Evolutionary conservation across 257 asterid genomes (phyloP).

Genomic region (Perilla frutescens): DNA sequence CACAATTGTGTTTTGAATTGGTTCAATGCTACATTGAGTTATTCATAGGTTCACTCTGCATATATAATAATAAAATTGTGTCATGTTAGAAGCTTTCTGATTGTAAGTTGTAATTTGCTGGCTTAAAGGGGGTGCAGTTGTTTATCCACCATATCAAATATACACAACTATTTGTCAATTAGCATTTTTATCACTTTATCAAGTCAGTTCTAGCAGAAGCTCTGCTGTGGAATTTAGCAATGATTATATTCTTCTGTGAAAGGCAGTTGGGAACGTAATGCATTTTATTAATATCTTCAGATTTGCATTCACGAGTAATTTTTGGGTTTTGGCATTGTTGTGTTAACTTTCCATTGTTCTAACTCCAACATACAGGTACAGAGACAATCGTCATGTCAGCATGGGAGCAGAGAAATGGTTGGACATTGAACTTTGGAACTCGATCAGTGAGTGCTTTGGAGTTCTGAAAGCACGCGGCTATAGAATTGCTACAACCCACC

Average conservation of each 20-base stretch:
- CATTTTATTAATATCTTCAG: not conserved
- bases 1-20: conserved; percentile 10
- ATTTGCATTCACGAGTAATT: not conserved
- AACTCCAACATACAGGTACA: conserved; percentile 57
- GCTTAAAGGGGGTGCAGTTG: not conserved
- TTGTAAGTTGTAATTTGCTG: not conserved
- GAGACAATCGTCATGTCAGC: conserved; percentile 95
- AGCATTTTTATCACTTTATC: not conserved
- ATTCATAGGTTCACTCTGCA: not conserved
- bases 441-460: conserved; percentile 71
- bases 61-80: conserved; percentile 8
- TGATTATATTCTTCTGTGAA: not conserved
- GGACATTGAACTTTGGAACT: conserved; percentile 94
- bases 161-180: not conserved
- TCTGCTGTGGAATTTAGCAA: not conserved
- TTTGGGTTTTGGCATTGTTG: not conserved
- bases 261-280: not conserved
- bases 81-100: conserved; percentile 10
- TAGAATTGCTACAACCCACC: conserved; percentile 84
- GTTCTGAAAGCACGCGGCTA: conserved; percentile 89
- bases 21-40: conserved; percentile 12
- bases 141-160: not conserved
- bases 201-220: not conserved
- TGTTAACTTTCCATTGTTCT: not conserved
- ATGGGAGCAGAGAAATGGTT: conserved; percentile 99